phyloP scores from a whole-genome alignment of 352 stramenopile species.

The Phytophthora tentaculata region DNA sequence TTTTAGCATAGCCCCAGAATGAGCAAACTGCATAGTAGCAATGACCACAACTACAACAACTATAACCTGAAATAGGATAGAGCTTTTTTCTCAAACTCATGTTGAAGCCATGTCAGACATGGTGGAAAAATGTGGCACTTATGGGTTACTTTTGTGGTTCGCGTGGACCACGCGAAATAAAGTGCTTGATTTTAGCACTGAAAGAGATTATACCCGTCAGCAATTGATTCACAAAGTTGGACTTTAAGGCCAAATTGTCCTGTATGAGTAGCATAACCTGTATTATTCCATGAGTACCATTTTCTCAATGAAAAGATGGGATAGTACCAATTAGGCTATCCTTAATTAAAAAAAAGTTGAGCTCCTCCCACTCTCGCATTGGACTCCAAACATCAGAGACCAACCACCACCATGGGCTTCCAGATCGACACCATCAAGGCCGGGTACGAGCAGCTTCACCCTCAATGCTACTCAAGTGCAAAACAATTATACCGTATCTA shows the following conservation, averaged over 20 bases:
- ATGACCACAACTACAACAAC: no score
- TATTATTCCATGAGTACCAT: background rate
- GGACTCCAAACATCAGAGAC: slow-evolving; percentile 13
- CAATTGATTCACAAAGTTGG: background rate
- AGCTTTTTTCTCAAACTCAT: background rate
- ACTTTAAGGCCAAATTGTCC: background rate
- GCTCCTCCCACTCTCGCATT: slow-evolving; percentile 14
- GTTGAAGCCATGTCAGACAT: slow-evolving; percentile 31
- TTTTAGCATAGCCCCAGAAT: background rate
- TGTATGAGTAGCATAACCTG: background rate
- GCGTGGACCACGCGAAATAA: slow-evolving; percentile 11
- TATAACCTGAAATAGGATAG: slow-evolving; percentile 2
- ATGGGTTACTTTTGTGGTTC: no score
- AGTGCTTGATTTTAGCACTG: background rate
- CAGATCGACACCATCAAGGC: slow-evolving; percentile 83
- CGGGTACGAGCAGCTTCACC: slow-evolving; percentile 35
- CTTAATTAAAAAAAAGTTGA: slow-evolving; percentile 1
- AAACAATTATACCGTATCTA: background rate
- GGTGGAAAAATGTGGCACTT: no score
- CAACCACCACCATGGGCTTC: slow-evolving; percentile 43
- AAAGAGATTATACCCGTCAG: background rate
- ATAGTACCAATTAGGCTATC: background rate
- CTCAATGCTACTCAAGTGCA: background rate
- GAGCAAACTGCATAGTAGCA: slow-evolving; percentile 4
- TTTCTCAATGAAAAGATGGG: background rate